Conservation (phyloP, 73 alveolate genomes). For the Paramecium sexaurelia region DNA sequence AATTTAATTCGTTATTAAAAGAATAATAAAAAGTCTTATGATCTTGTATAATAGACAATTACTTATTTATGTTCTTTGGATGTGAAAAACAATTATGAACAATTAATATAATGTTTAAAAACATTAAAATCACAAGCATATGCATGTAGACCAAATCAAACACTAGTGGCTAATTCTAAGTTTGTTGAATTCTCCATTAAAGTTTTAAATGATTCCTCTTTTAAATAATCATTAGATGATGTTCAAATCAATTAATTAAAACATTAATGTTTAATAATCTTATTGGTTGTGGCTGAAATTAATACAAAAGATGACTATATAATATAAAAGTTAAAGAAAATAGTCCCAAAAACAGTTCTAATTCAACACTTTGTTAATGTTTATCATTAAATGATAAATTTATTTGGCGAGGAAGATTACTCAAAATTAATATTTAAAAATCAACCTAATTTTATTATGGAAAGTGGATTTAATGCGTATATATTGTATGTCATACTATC, state of each 20-base stretch:
- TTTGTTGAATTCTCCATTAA: slow-evolving; percentile 15
- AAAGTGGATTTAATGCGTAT: slow-evolving; percentile 49
- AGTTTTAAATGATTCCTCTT: slow-evolving; percentile 5
- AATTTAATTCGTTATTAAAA: background rate
- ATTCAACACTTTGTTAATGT: background rate
- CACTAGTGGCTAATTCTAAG: slow-evolving; percentile 15
- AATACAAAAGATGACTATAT: slow-evolving; percentile 32
- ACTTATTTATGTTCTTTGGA: slow-evolving; percentile 9
- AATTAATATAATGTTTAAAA: background rate
- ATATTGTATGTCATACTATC: background rate
- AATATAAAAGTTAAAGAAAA: background rate
- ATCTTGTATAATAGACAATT: background rate
- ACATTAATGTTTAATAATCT: background rate
- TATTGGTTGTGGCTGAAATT: slow-evolving; percentile 27
- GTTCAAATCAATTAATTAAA: background rate
- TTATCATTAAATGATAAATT: background rate
- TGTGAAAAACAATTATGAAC: background rate
- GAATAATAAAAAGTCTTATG: slow-evolving; percentile 47
- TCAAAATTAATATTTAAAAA: background rate
- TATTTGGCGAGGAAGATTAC: slow-evolving; percentile 21
- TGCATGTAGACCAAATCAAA: slow-evolving; percentile 51
- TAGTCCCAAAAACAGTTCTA: background rate
- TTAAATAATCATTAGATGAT: background rate
- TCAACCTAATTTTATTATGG: background rate
- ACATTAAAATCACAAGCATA: background rate